Evolutionary conservation across 2,329 filamentous ascomycete species (phyloP), one percentile per base, ranked within the genome.

Genomic region (Fusarium xylarioides): DNA sequence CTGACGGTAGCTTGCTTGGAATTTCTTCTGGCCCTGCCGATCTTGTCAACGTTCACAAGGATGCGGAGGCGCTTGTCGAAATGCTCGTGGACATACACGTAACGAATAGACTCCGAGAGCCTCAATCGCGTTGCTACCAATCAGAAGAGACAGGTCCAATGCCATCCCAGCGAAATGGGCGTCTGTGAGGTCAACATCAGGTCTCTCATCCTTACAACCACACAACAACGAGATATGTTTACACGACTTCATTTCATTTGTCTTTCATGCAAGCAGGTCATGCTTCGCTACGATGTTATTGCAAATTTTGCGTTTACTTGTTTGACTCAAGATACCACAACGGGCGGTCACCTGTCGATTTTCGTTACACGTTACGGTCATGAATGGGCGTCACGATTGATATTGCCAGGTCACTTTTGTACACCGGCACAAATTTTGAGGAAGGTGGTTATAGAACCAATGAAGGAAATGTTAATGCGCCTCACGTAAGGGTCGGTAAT

Each of bases 1-100:
- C 76, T 12, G 83, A 83, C 30, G 81, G 81, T 21, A 78, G 76
- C 35, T 79, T 81, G 44, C 76, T 81, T 18, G 79, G 79, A 18
- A 81, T 81, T 52, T 80, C 78, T 63, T 81, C 81, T 37, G 75
- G 67, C 28, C 77, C 80, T 16, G 79, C 80, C 12, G 85, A 88
- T 71, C 83, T 89, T 5, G 82, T 82, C 14, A 81, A 81, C 23
- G 80, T 90, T 14, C 80, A 86, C 65, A 78, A 79, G 28, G 87
- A 89, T 69, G 87, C 87, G 6, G 86, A 88, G 77, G 82, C 83
- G 1, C 80, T 90, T 26, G 85, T 89, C 19, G 85, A 88, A 74
- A 83, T 87, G 81, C 82, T 88, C 34, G 82, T 88, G 23, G 86
- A 87, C 55, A 86, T 85, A 23, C 85, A 88, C 74, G 82, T 81